Base-by-base conservation (phyloP, 2,329 filamentous ascomycete species). In the Epichloe gansuensis region DNA sequence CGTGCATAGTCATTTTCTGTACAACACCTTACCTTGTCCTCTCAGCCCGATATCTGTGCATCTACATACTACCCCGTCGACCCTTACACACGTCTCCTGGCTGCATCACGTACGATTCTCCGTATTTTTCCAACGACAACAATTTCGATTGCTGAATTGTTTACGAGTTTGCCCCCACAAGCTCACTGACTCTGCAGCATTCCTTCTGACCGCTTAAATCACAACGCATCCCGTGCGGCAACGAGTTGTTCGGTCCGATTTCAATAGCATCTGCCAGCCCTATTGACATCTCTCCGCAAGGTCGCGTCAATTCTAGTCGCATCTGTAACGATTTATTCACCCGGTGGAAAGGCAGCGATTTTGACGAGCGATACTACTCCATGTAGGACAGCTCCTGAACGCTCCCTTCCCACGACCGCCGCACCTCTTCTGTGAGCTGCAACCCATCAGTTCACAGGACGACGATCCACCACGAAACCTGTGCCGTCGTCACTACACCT, bases 401-500 rank as follows among this genome's bases (percentile, higher is more conserved):
- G 53, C 56, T 56, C 53, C 55, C 58, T 59, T 60, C 58, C 56
- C 56, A 60, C 63, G 63, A 48, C 53, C 57, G 61, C 60, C 58
- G 54, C 54, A 57, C 58, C 59, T 53, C 60, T 51, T 55, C 58
- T 55, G 54, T 62, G 62, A 68, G 64, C 65, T 60, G 61, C 66
- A 67, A 61, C 66, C 65, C 61, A 61, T 54, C 60, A 59, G 31
- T 60, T 59, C 61, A 59, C 62, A 60, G 66, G 65, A 67, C 69
- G 68, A 67, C 65, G 62, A 62, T 65, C 59, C 57, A 60, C 57
- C 55, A 61, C 59, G 59, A 58, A 62, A 51, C 58, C 57, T 61
- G 64, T 62, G 60, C 60, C 61, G 56, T 60, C 55, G 52, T 61
- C 57, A 67, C 67, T 63, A 69, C 62, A 69, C 65, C 71, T 67